phyloP scores from a whole-genome alignment of 2,329 filamentous ascomycete genomes.

The Stagonosporopsis chrysanthemi region DNA sequence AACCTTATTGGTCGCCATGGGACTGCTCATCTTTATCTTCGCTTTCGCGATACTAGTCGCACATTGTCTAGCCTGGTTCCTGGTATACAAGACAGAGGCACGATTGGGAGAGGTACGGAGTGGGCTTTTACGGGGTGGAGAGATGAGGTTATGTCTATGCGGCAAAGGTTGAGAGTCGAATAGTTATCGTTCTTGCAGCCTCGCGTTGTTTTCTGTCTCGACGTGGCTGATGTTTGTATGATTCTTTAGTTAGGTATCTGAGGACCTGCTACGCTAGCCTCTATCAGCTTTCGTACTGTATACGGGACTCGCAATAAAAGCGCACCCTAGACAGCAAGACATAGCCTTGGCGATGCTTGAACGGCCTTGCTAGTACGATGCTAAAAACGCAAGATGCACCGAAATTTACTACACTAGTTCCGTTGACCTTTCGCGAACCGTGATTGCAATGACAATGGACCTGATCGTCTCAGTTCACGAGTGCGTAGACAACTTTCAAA shows the following conservation, averaged over 20 bases:
- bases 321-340: neutral
- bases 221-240: neutral
- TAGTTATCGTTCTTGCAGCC: neutral
- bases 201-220: neutral
- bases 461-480: neutral
- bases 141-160: constrained; percentile 45
- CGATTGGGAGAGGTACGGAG: constrained; percentile 33
- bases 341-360: neutral
- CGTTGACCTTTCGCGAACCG: neutral
- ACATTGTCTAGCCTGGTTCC: constrained; percentile 38
- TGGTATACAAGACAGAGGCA: constrained; percentile 42
- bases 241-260: neutral
- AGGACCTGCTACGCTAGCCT: constrained; percentile 5
- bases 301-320: constrained; percentile 3
- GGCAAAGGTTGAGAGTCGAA: constrained; percentile 6
- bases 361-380: neutral
- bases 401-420: too few relatives aligned
- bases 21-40: constrained; percentile 26
- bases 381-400: neutral
- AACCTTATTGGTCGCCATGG: constrained; percentile 12
- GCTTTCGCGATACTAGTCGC: constrained; percentile 33
- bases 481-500: neutral
- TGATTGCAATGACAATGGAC: neutral
- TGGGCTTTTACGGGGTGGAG: constrained; percentile 36
- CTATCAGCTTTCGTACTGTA: neutral